A percentile compares a stretch with the other conserved stretches of the same genome.
These are phyloP conservation scores for Tulasnella calospora DNA, from an alignment of 768 basidiomycete genomes.

Conservation along the genomic window DNA sequence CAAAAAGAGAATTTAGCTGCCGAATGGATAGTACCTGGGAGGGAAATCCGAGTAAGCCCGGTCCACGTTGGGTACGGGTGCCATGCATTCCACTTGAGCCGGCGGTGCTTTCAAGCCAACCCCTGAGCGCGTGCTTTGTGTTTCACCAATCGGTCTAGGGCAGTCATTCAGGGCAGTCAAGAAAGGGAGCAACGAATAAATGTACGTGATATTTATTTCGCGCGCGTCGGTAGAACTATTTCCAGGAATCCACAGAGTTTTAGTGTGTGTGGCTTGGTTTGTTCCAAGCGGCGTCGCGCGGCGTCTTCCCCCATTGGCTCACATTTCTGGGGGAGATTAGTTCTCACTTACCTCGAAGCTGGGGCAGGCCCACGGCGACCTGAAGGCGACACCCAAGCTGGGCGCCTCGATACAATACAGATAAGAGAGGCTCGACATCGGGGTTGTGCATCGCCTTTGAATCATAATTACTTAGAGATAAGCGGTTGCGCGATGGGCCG, in stretches of 20 bases:
- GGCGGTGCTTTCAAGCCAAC: not conserved
- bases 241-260: not conserved
- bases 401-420: not conserved
- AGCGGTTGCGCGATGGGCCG: not conserved
- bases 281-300: not conserved
- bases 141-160: not conserved
- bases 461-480: not conserved
- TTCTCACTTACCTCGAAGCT: not conserved
- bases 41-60: not conserved
- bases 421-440: not conserved
- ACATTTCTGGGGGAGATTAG: not conserved
- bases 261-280: not conserved
- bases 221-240: not conserved
- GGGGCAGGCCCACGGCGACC: not conserved
- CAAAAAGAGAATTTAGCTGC: too few species aligned
- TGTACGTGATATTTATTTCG: not conserved
- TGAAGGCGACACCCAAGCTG: not conserved
- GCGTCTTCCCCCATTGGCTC: not conserved
- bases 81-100: not conserved
- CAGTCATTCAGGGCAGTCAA: not conserved
- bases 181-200: not conserved
- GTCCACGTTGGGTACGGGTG: too few species aligned
- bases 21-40: too few species aligned
- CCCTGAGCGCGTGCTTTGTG: not conserved
- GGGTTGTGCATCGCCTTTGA: not conserved